Evolutionary conservation across 441 rosid genomes (phyloP), one percentile per base, ranked within the genome.

Genomic region (Pelargonium citronellum): DNA sequence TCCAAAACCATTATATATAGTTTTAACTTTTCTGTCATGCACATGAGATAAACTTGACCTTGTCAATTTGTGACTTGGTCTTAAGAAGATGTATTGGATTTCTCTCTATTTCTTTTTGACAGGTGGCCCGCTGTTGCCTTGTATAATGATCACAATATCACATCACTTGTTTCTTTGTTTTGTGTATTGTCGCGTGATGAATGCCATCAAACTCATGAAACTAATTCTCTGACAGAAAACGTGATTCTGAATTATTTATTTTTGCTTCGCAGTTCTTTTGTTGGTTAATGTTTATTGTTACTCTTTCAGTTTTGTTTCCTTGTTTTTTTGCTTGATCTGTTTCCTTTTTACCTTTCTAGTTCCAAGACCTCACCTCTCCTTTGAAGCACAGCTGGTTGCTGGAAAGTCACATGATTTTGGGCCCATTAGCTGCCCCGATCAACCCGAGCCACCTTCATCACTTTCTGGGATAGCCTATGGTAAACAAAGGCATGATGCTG

Each of bases 371-470:
- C 99, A 96, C 78, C 96, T 96, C 66, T 87, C 96, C 43, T 96
- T 96, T 64, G 99, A 96, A 85, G 97, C 99, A 73, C 98, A 95
- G 87, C 89, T 91, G 79, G 98, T 96, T 77, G 89, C 90, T 79
- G 99, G 99, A 77, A 96, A 88, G 79, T 90, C 92, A 72, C 95
- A 90, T 77, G 98, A 92, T 66, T 75, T 92, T 71, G 84, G 83
- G 57, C 86, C 92, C 24, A 69, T 92, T 73, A 90, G 87, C 85
- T 83, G 94, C 74, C 92, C 88, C 67, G 94, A 89, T 78, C 97
- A 86, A 73, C 97, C 96, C 0, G 80, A 79, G 76, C 83, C 75
- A 55, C 87, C 90, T 75, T 73, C 87, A 49, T 80, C 83, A 58
- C 74, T 74, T 73, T 85, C 92, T 47, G 86, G 81, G 34, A 72